Evolutionary conservation across 495 filamentous ascomycete species (phyloP).

Genomic region (Delitschia confertaspora): DNA sequence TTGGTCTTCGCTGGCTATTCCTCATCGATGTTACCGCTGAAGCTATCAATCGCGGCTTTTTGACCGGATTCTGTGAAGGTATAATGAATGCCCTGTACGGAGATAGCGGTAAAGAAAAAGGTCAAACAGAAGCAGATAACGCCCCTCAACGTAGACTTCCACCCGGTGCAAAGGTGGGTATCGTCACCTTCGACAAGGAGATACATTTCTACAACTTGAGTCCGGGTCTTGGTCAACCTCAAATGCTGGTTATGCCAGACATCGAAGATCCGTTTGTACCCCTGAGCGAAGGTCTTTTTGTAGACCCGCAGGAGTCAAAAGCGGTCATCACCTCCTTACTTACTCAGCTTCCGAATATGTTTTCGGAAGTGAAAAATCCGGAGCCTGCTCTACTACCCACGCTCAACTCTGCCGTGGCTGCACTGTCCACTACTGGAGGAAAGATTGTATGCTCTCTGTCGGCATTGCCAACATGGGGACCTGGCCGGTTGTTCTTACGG

Average conservation of each 20-base stretch:
- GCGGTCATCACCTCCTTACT: constrained; percentile 79
- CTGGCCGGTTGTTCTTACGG: constrained; percentile 68
- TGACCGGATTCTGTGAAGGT: constrained; percentile 87
- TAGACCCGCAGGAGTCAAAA: constrained; percentile 89
- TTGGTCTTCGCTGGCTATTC: constrained; percentile 80
- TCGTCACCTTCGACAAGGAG: constrained; percentile 91
- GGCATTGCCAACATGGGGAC: constrained; percentile 81
- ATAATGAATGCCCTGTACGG: constrained; percentile 79
- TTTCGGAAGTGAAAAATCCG: constrained; percentile 75
- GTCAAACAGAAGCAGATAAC: constrained; percentile 47
- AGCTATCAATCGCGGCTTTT: constrained; percentile 74
- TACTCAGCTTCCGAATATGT: constrained; percentile 68
- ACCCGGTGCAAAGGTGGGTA: constrained; percentile 76
- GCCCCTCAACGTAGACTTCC: constrained; percentile 51
- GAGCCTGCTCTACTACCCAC: constrained; percentile 81
- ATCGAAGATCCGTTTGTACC: constrained; percentile 96
- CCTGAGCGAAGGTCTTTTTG: constrained; percentile 83
- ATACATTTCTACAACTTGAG: constrained; percentile 96
- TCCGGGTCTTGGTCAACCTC: constrained; percentile 71
- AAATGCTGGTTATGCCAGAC: constrained; percentile 99
- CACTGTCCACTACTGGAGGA: constrained; percentile 76
- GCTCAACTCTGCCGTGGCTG: constrained; percentile 69
- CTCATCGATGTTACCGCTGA: constrained; percentile 88
- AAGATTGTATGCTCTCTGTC: constrained; percentile 85
- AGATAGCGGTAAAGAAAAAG: constrained; percentile 39